phyloP scores from a whole-genome alignment of 208 protist genomes.

The Pavlovales sp. region DNA sequence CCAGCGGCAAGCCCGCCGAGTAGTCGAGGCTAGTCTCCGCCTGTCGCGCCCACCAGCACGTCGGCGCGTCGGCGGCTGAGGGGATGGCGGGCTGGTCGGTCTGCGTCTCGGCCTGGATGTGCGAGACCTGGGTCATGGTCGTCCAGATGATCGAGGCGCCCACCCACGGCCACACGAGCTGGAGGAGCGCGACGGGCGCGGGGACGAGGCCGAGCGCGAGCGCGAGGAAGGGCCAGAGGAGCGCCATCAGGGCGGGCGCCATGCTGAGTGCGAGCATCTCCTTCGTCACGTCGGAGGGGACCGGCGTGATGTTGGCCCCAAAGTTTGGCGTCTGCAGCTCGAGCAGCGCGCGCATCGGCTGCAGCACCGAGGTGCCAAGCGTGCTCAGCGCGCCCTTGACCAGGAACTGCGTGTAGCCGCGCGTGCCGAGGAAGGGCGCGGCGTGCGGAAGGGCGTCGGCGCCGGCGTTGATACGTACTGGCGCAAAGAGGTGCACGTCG shows the following conservation, averaged over 20 bases:
- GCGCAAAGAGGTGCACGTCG: conserved; percentile 31
- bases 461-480: background rate
- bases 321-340: conserved; percentile 35
- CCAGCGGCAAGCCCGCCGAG: background rate
- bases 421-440: background rate
- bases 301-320: conserved; percentile 31
- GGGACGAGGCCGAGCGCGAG: background rate
- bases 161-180: conserved; percentile 20
- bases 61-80: too few relatives aligned
- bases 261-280: background rate
- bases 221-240: background rate
- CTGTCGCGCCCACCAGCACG: conserved; percentile 18
- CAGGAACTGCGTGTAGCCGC: background rate
- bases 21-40: conserved; percentile 11
- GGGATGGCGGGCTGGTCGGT: background rate
- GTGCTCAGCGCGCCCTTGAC: conserved; percentile 6
- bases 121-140: conserved; percentile 24
- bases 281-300: conserved; percentile 7
- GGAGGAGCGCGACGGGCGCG: background rate
- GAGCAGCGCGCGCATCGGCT: conserved; percentile 30
- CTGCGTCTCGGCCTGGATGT: conserved; percentile 11
- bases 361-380: conserved; percentile 27
- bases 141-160: conserved; percentile 33
- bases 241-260: background rate
- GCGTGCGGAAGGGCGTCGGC: too few relatives aligned